These are phyloP conservation scores for Protomyces arabidopsidicola DNA, from an alignment of 1,139 yeast genomes.

Conservation along the genomic window DNA sequence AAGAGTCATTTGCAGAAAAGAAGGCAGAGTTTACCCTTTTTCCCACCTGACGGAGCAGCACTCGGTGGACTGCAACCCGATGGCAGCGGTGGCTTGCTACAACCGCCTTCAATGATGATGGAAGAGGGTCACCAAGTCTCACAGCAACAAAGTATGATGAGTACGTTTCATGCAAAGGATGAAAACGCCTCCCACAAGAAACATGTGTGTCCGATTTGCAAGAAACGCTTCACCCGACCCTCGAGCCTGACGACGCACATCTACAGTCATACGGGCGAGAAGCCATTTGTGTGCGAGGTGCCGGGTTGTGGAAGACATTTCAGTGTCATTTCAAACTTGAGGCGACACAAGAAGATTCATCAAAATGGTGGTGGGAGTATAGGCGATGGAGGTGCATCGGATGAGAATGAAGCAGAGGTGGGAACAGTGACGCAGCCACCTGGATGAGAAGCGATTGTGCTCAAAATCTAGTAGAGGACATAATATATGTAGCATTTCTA, in stretches of 20 bases:
- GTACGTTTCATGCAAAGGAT: conserved; percentile 26
- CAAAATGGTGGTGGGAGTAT: neutral
- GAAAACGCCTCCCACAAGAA: conserved; percentile 10
- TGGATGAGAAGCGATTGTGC: too few species aligned
- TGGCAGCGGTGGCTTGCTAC: neutral
- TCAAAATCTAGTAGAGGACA: too few species aligned
- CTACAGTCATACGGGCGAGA: conserved; percentile 82
- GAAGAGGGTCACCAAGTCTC: neutral
- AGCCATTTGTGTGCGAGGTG: conserved; percentile 67
- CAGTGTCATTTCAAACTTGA: conserved; percentile 73
- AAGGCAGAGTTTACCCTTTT: conserved; percentile 3
- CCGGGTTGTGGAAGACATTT: conserved; percentile 64
- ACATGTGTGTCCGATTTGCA: conserved; percentile 58
- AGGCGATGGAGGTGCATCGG: neutral
- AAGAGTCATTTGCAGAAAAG: neutral
- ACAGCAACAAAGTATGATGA: conserved; percentile 25
- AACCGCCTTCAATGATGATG: neutral
- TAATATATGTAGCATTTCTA: too few species aligned
- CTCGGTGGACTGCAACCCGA: neutral
- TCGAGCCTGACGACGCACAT: conserved; percentile 73
- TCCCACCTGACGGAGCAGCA: neutral
- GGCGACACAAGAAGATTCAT: conserved; percentile 51
- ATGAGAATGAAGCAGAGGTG: neutral
- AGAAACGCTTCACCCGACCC: conserved; percentile 73
- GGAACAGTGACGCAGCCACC: neutral